Percentiles rank a stretch among this genome's conserved stretches.
These are phyloP conservation scores for Vitis vinifera DNA, from an alignment of 164 flowering plant species.

Conservation along the genomic window DNA sequence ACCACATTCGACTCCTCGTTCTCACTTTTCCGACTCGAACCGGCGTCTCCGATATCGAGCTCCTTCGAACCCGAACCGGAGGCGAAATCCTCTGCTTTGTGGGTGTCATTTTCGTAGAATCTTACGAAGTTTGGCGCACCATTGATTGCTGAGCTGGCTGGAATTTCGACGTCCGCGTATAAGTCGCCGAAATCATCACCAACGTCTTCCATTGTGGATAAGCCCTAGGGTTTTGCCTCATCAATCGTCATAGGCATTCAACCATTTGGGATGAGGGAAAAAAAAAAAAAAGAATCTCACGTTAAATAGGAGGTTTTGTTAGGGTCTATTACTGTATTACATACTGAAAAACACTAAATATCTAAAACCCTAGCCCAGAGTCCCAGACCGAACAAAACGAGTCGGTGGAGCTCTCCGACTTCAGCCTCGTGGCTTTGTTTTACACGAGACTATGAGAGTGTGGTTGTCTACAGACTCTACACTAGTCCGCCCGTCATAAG, in stretches of 20 bases:
- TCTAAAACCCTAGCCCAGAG: conserved; percentile 2
- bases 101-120: not conserved
- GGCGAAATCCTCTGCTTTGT: not conserved
- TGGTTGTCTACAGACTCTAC: no score
- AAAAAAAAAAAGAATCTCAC: no score
- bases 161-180: conserved; percentile 57
- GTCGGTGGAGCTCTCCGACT: not conserved
- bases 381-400: not conserved
- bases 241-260: not conserved
- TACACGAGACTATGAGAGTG: no score
- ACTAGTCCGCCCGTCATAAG: no score
- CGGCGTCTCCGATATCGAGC: not conserved
- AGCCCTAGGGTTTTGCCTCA: not conserved
- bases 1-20: not conserved
- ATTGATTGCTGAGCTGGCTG: conserved; percentile 33
- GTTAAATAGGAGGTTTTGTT: not conserved
- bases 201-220: conserved; percentile 17
- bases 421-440: not conserved
- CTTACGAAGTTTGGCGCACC: conserved; percentile 3
- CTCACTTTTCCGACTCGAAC: not conserved
- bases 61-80: not conserved
- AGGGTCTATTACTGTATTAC: not conserved
- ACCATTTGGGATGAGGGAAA: not conserved
- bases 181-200: conserved; percentile 76
- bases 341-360: not conserved